Conservation (phyloP, 192 early-diverging fungal species). For the Polychytrium aggregatum region DNA sequence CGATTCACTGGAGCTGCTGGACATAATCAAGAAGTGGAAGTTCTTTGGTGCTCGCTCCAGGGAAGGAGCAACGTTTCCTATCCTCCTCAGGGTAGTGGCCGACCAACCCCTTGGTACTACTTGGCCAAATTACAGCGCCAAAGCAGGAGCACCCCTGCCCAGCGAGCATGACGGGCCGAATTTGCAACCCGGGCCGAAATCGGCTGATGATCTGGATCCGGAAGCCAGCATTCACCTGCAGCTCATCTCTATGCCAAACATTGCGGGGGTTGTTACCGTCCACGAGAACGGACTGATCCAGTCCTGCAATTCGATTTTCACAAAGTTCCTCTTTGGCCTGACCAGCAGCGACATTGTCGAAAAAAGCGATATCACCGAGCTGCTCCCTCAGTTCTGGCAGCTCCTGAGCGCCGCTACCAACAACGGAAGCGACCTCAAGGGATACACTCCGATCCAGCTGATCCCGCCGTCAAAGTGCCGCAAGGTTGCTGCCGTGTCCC, state of each 20-base stretch:
- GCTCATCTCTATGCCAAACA: slow-evolving; percentile 50
- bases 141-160: too few species aligned
- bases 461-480: too few species aligned
- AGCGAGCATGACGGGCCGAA: too few species aligned
- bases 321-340: slow-evolving; percentile 55
- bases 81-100: slow-evolving; percentile 34
- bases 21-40: slow-evolving; percentile 37
- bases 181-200: too few species aligned
- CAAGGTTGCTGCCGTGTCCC: too few species aligned
- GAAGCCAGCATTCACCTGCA: slow-evolving; percentile 21
- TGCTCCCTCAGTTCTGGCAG: slow-evolving; percentile 50
- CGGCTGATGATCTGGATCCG: slow-evolving; percentile 7
- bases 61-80: slow-evolving; percentile 40
- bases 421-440: too few species aligned
- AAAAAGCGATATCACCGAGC: slow-evolving; percentile 33
- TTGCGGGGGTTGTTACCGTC: slow-evolving; percentile 48
- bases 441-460: too few species aligned
- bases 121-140: too few species aligned
- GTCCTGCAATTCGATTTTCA: slow-evolving; percentile 42
- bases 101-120: too few species aligned
- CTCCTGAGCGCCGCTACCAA: too few species aligned
- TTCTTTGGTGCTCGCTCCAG: slow-evolving; percentile 45
- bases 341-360: slow-evolving; percentile 31
- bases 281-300: slow-evolving; percentile 40
- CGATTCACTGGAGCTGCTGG: too few species aligned